phyloP scores from a whole-genome alignment of 768 basidiomycete genomes.

The Agrocybe praecox region DNA sequence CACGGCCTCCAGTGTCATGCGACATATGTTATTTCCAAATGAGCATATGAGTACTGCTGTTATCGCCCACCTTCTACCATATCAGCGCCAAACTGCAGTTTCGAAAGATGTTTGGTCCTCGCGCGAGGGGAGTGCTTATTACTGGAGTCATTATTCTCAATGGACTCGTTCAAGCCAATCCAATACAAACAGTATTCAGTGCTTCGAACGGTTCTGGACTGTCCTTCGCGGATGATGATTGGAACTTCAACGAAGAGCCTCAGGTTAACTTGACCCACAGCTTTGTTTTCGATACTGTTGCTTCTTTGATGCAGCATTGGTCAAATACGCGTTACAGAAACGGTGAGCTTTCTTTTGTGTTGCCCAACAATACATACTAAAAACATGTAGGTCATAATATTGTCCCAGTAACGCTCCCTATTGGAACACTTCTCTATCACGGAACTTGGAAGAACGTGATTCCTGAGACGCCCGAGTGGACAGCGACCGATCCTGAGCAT shows the following conservation, averaged over 20 bases:
- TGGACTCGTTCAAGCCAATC: not conserved
- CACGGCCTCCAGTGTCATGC: too few species aligned
- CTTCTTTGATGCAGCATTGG: conserved; percentile 42
- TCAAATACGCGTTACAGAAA: conserved; percentile 49
- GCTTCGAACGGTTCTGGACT: not conserved
- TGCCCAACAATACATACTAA: not conserved
- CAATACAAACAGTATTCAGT: not conserved
- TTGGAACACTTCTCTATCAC: conserved; percentile 40
- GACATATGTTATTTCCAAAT: too few species aligned
- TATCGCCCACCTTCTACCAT: too few species aligned
- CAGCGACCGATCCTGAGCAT: conserved; percentile 41
- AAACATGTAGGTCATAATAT: conserved; percentile 32
- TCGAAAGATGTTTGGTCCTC: too few species aligned
- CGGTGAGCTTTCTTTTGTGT: conserved; percentile 23
- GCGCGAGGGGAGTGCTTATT: too few species aligned
- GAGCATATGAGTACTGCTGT: too few species aligned
- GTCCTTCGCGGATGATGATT: not conserved
- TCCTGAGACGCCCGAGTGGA: conserved; percentile 37
- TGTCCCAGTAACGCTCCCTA: conserved; percentile 32
- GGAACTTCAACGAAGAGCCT: conserved; percentile 12
- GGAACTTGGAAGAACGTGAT: conserved; percentile 26
- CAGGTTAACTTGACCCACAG: conserved; percentile 25
- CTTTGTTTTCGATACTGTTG: conserved; percentile 34
- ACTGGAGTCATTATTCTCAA: not conserved
- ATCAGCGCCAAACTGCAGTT: too few species aligned